phyloP scores from a whole-genome alignment of 208 protist species.

The Baffinella frigidus region DNA sequence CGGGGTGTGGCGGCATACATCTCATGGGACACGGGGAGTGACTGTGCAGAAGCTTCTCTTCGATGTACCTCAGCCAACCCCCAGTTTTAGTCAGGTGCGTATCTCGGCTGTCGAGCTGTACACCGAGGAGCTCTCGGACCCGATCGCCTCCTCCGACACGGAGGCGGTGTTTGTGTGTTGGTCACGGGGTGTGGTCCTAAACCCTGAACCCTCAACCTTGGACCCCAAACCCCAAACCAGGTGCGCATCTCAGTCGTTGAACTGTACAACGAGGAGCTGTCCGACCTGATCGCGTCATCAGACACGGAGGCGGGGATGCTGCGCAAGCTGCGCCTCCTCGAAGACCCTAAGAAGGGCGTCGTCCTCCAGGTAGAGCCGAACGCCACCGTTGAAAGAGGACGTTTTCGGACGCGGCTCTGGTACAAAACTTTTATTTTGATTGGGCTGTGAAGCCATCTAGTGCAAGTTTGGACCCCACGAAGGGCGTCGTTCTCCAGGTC shows the following conservation, averaged over 20 bases:
- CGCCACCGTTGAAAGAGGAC: too few relatives aligned
- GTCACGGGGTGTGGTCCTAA: constrained; percentile 44
- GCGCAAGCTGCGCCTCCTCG: constrained; percentile 58
- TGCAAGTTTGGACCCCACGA: not conserved
- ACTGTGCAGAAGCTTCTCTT: constrained; percentile 75
- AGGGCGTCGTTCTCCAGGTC: constrained; percentile 1
- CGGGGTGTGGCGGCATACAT: too few relatives aligned
- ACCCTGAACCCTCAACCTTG: too few relatives aligned
- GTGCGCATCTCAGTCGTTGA: constrained; percentile 67
- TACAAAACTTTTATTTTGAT: not conserved
- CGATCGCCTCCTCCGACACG: constrained; percentile 35
- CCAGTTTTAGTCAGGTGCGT: constrained; percentile 26
- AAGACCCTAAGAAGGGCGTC: constrained; percentile 55
- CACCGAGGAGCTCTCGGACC: constrained; percentile 70
- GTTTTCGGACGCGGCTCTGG: too few relatives aligned
- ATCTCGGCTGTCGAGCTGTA: constrained; percentile 70
- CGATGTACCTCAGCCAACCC: constrained; percentile 75
- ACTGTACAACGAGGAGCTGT: constrained; percentile 71
- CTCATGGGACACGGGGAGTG: constrained; percentile 71
- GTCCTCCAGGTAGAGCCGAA: constrained; percentile 41
- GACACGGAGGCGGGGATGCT: not conserved
- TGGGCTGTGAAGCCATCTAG: not conserved
- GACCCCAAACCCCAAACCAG: too few relatives aligned
- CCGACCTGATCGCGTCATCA: constrained; percentile 59
- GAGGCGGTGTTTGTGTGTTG: constrained; percentile 22